Evolutionary conservation across 2,329 filamentous ascomycete genomes (phyloP), one percentile per base, ranked within the genome.

Genomic region (Talaromyces sp.): DNA sequence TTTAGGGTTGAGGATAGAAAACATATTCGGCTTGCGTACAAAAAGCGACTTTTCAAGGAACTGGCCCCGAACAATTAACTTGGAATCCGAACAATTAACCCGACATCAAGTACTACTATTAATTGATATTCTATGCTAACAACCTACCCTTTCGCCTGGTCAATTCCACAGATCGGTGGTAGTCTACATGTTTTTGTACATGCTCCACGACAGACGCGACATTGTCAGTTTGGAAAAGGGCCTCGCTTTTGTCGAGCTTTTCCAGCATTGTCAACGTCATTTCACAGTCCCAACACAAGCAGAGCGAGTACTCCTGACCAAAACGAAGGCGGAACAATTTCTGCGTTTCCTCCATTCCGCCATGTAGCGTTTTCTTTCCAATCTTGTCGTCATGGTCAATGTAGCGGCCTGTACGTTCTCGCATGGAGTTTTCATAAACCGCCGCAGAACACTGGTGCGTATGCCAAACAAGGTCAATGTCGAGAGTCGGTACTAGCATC

Each of bases 391-490:
- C 73, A 60, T 79, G 76, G 27, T 79, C 73, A 42, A 79, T 66
- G 54, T 71, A 69, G 19, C 64, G 62, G 13, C 69, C 69, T 5
- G 68, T 63, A 0, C 62, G 47, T 39, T 60, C 57, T 15, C 52
- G 52, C 42, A 62, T 67, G 2, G 57, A 51, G 1, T 47, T 36
- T 19, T 63, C 47, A 60, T 79, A 79, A 1, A 59, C 15, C 1
- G 28, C 61, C 0, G 74, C 68, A 1, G 70, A 71, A 54, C 73
- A 73, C 58, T 79, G 77, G 57, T 80, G 77, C 0, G 78, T 80
- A 55, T 80, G 76, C 78, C 78, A 80, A 0, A 72, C 72, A 0
- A 80, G 67, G 62, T 80, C 78, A 19, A 80, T 73, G 61, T 79
- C 77, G 4, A 78, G 64, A 0, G 77, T 79, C 0, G 78, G 78